Evolutionary conservation across 768 basidiomycete genomes (phyloP).

Genomic region (Harrya chromipes): DNA sequence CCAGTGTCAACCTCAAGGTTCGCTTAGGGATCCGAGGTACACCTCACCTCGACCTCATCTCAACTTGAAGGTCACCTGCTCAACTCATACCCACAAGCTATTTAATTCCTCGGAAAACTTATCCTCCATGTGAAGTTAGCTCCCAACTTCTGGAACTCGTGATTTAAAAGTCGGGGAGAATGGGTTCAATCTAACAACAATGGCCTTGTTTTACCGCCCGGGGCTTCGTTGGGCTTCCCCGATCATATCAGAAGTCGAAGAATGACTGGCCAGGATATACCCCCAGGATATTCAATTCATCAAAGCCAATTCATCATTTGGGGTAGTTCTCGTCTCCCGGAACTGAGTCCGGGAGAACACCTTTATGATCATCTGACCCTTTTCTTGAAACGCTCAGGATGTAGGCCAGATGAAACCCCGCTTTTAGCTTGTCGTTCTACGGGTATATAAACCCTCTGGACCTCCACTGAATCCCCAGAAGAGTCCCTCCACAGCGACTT

Average conservation of each 20-base stretch:
- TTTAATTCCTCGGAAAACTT: neutral
- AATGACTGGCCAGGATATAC: too few species aligned
- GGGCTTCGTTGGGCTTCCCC: too few species aligned
- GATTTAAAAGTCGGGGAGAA: neutral
- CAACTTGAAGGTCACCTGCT: too few species aligned
- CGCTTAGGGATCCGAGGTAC: too few species aligned
- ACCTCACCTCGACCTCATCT: too few species aligned
- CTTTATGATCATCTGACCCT: constrained; percentile 16
- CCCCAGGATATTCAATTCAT: too few species aligned
- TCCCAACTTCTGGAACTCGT: neutral
- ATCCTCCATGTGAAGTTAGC: constrained; percentile 5
- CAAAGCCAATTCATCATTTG: too few species aligned
- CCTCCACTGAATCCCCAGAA: neutral
- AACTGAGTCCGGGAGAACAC: neutral
- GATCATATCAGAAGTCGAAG: too few species aligned
- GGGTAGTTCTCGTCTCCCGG: too few species aligned
- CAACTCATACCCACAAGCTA: neutral
- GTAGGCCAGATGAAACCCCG: neutral
- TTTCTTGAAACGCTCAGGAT: neutral
- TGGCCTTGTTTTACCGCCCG: too few species aligned
- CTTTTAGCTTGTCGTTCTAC: constrained; percentile 1
- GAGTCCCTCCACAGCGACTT: neutral
- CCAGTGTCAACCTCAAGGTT: too few species aligned
- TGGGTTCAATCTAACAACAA: too few species aligned
- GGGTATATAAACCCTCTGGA: constrained; percentile 13